Base-by-base conservation (phyloP, 202 grass and related monocot genomes). In the Musa balbisiana region DNA sequence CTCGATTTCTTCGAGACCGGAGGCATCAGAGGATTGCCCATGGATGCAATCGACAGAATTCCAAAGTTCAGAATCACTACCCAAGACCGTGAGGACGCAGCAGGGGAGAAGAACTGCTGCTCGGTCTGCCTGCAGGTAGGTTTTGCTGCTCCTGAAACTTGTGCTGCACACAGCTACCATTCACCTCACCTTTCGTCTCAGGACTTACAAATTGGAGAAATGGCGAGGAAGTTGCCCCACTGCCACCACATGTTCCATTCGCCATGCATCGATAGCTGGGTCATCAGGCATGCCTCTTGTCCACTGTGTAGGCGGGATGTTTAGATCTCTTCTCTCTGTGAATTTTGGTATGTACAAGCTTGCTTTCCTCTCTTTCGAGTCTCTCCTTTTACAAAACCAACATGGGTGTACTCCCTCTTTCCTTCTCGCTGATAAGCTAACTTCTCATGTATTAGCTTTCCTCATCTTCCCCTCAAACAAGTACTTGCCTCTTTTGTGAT, bases 121-220 rank as follows among this genome's bases (percentile, higher is more conserved):
- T 89, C 92, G 8, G 92, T 96, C 73, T 96, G 92, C 86, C 84
- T 96, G 70, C 92, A 87, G 85, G 85, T 87, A 73, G n/a, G 67
- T 9, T 49, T 43, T 43, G 5, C 33, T 43, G 33, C 33, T 43
- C 33, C 5, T 43, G 5, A 43, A 43, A 43, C 33, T 5, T 43
- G 33, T 6, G 5, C 33, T 43, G 33, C 33, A 43, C 33, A 8
- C 4, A 43, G 5, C 33, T 43, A 6, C 33, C 33, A 6, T 43
- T 43, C 33, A 43, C 5, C 53, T 73, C 20, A 14, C 1, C 51
- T 73, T 0, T 17, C 13, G 10, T 63, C 29, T 12, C 72, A 94
- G 82, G 91, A 95, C 49, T 87, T 91, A 17, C 62, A 72, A 9
- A 79, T 83, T 16, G 92, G 88, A 71, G 92, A 95, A 63, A 2